Evolutionary conservation across 2,329 filamentous ascomycete species (phyloP).

Genomic region (Aspergillus fumigatus): DNA sequence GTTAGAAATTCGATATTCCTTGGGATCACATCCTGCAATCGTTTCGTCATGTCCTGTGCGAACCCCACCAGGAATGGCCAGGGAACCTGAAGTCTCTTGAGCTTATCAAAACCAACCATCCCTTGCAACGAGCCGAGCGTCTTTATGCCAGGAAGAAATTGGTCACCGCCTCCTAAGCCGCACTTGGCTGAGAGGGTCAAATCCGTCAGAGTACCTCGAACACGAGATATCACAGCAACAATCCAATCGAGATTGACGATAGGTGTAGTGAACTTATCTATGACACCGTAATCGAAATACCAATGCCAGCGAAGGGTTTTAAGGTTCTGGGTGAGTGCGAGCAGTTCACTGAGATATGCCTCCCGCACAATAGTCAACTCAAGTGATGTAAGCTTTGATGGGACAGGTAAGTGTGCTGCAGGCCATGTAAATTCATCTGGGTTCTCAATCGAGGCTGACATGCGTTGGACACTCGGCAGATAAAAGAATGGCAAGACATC

Average conservation of each 20-base stretch:
- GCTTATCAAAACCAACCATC: background rate
- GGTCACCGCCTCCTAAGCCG: background rate
- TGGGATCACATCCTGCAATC: slow-evolving; percentile 9
- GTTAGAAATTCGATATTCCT: slow-evolving; percentile 15
- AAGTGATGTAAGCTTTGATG: slow-evolving; percentile 7
- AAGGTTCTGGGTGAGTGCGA: slow-evolving; percentile 8
- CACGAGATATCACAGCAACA: slow-evolving; percentile 14
- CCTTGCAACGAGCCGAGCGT: background rate
- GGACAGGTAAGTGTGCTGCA: slow-evolving; percentile 1
- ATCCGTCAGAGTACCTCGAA: slow-evolving; percentile 15
- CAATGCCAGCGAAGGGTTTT: slow-evolving; percentile 9
- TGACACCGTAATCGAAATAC: slow-evolving; percentile 5
- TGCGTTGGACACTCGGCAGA: slow-evolving; percentile 12
- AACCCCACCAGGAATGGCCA: slow-evolving; percentile 11
- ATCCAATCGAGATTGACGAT: slow-evolving; percentile 15
- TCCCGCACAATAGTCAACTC: slow-evolving; percentile 10
- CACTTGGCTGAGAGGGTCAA: slow-evolving; percentile 13
- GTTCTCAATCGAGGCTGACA: slow-evolving; percentile 15
- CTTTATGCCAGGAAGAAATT: no score
- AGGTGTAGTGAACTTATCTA: slow-evolving; percentile 3
- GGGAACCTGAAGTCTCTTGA: slow-evolving; percentile 11
- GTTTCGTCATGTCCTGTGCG: background rate
- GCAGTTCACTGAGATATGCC: slow-evolving; percentile 5
- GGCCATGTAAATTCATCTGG: slow-evolving; percentile 15
- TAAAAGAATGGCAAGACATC: slow-evolving; percentile 19